Evolutionary conservation across 495 filamentous ascomycete genomes (phyloP).

Genomic region (Trichoderma parareesei): DNA sequence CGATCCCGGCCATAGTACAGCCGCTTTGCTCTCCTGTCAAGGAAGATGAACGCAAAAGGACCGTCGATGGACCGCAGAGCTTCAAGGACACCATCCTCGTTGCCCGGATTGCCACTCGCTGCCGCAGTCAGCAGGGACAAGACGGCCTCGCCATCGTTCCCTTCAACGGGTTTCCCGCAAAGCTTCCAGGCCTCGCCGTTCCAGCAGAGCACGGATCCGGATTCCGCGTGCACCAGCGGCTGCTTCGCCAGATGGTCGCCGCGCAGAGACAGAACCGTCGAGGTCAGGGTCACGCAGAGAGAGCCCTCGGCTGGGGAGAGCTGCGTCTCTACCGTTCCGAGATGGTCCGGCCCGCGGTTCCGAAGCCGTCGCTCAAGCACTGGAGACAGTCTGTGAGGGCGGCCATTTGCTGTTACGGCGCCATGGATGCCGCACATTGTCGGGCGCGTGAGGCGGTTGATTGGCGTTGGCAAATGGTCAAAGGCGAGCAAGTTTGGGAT

Average conservation of each 20-base stretch:
- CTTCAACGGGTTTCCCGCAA: constrained; percentile 40
- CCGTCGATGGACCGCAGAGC: constrained; percentile 62
- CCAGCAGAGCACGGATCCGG: constrained; percentile 82
- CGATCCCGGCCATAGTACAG: constrained; percentile 80
- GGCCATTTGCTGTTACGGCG: constrained; percentile 20
- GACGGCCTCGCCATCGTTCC: constrained; percentile 72
- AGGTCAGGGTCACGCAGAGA: constrained; percentile 52
- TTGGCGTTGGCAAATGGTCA: too few species aligned
- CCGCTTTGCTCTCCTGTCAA: constrained; percentile 49
- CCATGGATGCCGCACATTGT: constrained; percentile 45
- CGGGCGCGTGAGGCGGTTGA: constrained; percentile 3
- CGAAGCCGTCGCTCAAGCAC: constrained; percentile 26
- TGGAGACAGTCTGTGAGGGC: constrained; percentile 19
- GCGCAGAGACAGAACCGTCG: constrained; percentile 80
- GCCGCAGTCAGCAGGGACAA: constrained; percentile 54
- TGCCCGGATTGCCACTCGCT: constrained; percentile 13
- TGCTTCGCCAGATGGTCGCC: constrained; percentile 65
- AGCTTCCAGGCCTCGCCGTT: constrained; percentile 97
- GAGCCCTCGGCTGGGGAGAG: constrained; percentile 16
- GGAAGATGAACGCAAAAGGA: constrained; percentile 89
- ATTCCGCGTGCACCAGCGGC: constrained; percentile 54
- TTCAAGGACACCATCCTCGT: constrained; percentile 34
- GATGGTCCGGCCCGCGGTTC: constrained; percentile 45
- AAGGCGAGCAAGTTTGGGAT: background rate
- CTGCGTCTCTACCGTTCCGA: constrained; percentile 31